Evolutionary conservation across 1,284 basidiomycete species (phyloP).

Genomic region (Tylopilus orsonianus): DNA sequence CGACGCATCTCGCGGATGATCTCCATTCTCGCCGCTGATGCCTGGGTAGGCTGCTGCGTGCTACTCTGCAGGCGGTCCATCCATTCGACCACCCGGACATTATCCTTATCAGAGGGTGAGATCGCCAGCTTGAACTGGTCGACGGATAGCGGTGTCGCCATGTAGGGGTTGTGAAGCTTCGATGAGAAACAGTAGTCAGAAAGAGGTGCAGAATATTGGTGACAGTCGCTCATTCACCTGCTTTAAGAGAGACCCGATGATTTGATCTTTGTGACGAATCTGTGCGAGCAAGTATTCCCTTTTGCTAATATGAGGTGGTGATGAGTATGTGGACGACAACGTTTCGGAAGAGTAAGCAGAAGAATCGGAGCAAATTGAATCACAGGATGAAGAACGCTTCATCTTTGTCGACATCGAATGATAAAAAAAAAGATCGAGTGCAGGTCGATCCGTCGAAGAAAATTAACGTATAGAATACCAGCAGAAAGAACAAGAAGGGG

Average conservation of each 20-base stretch:
- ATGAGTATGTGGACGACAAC: conserved; percentile 32
- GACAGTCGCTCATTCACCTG: conserved; percentile 48
- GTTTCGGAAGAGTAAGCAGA: conserved; percentile 26
- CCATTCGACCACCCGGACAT: conserved; percentile 70
- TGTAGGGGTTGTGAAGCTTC: conserved; percentile 75
- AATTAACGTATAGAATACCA: conserved; percentile 12
- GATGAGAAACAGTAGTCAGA: conserved; percentile 5
- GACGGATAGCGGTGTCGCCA: conserved; percentile 73
- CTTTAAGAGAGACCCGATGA: conserved; percentile 78
- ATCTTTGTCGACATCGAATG: conserved; percentile 8
- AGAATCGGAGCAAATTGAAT: conserved; percentile 24
- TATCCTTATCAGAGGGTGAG: conserved; percentile 66
- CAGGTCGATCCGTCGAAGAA: neutral
- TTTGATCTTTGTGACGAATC: conserved; percentile 78
- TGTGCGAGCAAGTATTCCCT: conserved; percentile 79
- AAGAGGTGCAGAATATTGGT: neutral
- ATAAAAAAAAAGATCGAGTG: neutral
- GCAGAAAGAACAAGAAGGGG: neutral
- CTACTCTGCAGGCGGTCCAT: conserved; percentile 50
- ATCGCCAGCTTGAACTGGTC: conserved; percentile 73
- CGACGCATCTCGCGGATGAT: conserved; percentile 32
- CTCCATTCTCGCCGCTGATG: conserved; percentile 23
- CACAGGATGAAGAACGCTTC: conserved; percentile 22
- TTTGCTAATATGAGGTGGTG: conserved; percentile 51
- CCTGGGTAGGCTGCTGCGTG: conserved; percentile 28